Conservation (phyloP, 2,329 filamentous ascomycete species). For the Sclerotinia spermophila region DNA sequence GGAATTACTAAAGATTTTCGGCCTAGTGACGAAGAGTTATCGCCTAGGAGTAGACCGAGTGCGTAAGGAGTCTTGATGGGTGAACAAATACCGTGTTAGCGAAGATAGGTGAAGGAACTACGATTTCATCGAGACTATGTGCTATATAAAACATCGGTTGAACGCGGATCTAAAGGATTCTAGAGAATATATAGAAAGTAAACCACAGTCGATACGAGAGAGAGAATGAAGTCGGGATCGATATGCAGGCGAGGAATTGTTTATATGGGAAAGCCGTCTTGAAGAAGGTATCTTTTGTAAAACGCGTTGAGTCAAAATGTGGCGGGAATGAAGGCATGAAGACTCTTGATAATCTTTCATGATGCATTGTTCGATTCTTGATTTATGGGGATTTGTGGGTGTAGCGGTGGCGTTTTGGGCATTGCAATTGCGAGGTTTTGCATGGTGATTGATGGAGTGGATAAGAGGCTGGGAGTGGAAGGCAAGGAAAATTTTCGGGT, state of each 20-base stretch:
- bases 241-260: not conserved
- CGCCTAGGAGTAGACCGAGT: slow-evolving; percentile 8
- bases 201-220: not conserved
- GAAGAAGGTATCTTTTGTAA: not conserved
- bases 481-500: not conserved
- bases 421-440: not conserved
- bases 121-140: not conserved
- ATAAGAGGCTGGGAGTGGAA: not conserved
- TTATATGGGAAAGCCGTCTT: not conserved
- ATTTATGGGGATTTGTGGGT: not conserved
- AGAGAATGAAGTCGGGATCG: too few relatives aligned
- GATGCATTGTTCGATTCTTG: not conserved
- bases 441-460: not conserved
- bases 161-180: not conserved
- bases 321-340: not conserved
- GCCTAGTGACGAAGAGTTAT: not conserved
- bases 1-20: not conserved
- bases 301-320: not conserved
- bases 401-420: not conserved
- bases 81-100: not conserved
- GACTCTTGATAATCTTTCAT: not conserved
- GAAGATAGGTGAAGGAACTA: not conserved
- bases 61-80: not conserved
- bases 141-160: not conserved
- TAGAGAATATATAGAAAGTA: too few relatives aligned